Conservation (phyloP, 139 green algal genomes). For the Monoraphidium neglectum region DNA sequence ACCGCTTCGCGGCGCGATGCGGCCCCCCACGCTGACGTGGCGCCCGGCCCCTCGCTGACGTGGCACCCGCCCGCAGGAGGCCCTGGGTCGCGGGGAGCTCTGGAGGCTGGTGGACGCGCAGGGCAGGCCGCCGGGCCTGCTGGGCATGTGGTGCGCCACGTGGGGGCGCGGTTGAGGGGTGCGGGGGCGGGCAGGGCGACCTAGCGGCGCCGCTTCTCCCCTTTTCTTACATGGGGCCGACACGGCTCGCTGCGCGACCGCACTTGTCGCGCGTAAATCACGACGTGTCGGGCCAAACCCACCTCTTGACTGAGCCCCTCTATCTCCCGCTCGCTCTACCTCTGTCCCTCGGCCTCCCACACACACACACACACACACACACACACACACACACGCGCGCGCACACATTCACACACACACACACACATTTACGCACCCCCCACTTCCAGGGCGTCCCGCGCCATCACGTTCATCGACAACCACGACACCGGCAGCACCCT, state of each 20-base stretch:
- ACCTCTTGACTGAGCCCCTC: not conserved
- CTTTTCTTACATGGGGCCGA: conserved; percentile 75
- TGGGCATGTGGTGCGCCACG: conserved; percentile 88
- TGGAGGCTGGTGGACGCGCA: conserved; percentile 93
- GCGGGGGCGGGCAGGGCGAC: no score
- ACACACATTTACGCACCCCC: no score
- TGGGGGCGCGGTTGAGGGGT: no score
- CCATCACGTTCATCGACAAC: conserved; percentile 98
- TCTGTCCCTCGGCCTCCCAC: not conserved
- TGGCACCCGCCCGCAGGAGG: no score
- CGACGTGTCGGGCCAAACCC: not conserved
- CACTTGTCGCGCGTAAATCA: no score
- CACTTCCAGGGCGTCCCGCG: conserved; percentile 64
- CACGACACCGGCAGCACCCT: conserved; percentile 84
- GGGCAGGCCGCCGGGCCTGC: conserved; percentile 81
- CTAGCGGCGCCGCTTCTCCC: conserved; percentile 86
- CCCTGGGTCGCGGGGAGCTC: conserved; percentile 87
- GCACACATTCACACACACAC: no score
- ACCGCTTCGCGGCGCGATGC: no score
- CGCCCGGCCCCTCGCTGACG: no score
- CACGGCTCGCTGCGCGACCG: not conserved
- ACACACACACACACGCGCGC: no score
- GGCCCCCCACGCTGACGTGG: no score
- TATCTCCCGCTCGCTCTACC: not conserved
- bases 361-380: not conserved